Evolutionary conservation across 306 rosid genomes (phyloP), one percentile per base, ranked within the genome.

Genomic region (Rosa persica): DNA sequence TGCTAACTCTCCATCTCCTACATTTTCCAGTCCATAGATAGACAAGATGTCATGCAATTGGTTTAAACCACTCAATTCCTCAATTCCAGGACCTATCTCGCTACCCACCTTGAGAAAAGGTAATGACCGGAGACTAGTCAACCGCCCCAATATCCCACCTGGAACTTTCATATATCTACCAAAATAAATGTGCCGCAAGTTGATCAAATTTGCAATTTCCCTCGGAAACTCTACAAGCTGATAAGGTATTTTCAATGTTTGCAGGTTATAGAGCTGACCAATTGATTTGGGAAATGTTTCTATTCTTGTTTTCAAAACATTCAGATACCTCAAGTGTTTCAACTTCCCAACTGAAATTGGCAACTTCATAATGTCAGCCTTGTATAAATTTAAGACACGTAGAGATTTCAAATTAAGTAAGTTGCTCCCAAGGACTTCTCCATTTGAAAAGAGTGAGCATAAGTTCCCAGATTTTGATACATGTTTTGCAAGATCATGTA

Each of bases 281-380:
- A 60, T 25, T 12, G 39, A 60, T 27, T 25, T 60, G 67, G 67
- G 67, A 60, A 60, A 16, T 54, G 38, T 49, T n/a, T 39, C 47
- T 25, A 79, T 60, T 39, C 11, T 20, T 30, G 77, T 57, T n/a
- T 40, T 9, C 49, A 71, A 60, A 55, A 79, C 19, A 34, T 79
- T 71, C 16, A 79, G 47, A 22, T 79, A 79, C n/a, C 69, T 64
- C 69, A 64, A 74, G 39, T 55, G 60, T 10, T 74, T 74, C 79
- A 80, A 55, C 36, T 40, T 36, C 0, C 6, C 61, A 42, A 80
- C 20, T 30, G 79, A 49, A 40, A 25, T 5, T 0, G 83, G 70
- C 22, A 80, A 67, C 11, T 11, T 36, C 60, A 22, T 38, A 23
- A 80, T 38, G 13, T 25, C 22, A 0, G 25, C 5, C 25, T 57